These are phyloP conservation scores for Pyrenophora tritici-repentis DNA, from an alignment of 2,329 filamentous ascomycete genomes.

Conservation along the genomic window DNA sequence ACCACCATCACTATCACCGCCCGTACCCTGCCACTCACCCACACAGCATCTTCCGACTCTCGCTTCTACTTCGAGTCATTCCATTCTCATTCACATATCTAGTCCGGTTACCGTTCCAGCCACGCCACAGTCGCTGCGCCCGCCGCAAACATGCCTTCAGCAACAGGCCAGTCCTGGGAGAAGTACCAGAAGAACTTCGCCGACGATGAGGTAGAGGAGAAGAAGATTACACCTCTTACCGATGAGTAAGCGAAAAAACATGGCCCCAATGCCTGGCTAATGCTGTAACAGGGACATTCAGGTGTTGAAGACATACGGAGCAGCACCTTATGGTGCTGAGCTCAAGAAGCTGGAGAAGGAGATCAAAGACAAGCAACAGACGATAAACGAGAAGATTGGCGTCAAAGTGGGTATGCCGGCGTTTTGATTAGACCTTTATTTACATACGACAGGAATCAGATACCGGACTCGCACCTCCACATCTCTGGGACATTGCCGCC, in stretches of 20 bases:
- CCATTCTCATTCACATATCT: background rate
- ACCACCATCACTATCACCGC: constrained; percentile 23
- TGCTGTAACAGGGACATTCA: constrained; percentile 80
- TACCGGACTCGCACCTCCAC: constrained; percentile 94
- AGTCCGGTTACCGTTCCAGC: constrained; percentile 6
- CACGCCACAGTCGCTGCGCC: constrained; percentile 15
- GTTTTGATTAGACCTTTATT: background rate
- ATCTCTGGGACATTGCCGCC: constrained; percentile 98
- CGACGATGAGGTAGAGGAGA: constrained; percentile 97
- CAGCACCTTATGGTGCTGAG: constrained; percentile 89
- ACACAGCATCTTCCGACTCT: constrained; percentile 4
- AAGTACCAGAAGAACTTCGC: constrained; percentile 98
- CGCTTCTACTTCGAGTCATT: background rate
- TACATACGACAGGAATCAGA: constrained; percentile 79
- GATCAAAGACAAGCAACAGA: constrained; percentile 98
- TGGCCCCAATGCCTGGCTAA: constrained; percentile 33
- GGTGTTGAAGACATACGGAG: constrained; percentile 98
- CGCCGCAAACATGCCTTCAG: constrained; percentile 75
- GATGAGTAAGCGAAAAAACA: constrained; percentile 73
- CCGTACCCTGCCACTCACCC: background rate
- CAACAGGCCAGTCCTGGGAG: constrained; percentile 94
- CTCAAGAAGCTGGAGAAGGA: constrained; percentile 98
- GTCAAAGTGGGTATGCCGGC: constrained; percentile 25
- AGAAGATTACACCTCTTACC: constrained; percentile 97
- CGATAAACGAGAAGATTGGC: constrained; percentile 97